Conservation (phyloP, 2,329 filamentous ascomycete genomes). For the Calonectria pseudoreteaudii region DNA sequence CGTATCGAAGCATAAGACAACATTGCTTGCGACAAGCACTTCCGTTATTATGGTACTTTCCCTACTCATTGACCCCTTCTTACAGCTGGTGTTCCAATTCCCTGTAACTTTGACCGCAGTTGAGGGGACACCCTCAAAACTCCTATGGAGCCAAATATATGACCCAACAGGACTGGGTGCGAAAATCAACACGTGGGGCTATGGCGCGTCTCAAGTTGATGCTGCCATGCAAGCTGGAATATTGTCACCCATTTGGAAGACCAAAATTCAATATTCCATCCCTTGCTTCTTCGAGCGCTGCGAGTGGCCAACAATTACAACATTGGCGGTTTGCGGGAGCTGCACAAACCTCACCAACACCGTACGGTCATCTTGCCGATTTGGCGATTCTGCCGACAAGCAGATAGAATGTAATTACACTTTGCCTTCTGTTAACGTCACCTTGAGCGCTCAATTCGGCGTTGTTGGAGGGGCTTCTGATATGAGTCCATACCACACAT, state of each 20-base stretch:
- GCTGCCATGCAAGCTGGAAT: neutral
- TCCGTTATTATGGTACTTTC: neutral
- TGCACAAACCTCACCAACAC: neutral
- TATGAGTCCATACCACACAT: neutral
- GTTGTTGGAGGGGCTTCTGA: neutral
- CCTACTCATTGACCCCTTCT: neutral
- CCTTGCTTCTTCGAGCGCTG: slow-evolving; percentile 4
- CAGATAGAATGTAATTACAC: neutral
- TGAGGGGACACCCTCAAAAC: neutral
- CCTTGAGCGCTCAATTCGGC: neutral
- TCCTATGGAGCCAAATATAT: neutral
- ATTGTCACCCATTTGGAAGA: neutral
- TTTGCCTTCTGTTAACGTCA: neutral
- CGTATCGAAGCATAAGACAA: neutral
- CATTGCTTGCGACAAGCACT: neutral
- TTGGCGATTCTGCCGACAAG: neutral
- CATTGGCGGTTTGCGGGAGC: neutral
- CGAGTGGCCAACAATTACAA: slow-evolving; percentile 10
- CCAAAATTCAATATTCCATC: neutral
- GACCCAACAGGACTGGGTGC: neutral
- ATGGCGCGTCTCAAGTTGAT: neutral
- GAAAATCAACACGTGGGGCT: neutral
- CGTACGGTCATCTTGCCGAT: neutral
- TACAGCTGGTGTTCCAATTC: slow-evolving; percentile 7
- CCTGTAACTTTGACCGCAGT: neutral